Evolutionary conservation across 148 eudicot species (phyloP).

Genomic region (Polygonum aviculare): DNA sequence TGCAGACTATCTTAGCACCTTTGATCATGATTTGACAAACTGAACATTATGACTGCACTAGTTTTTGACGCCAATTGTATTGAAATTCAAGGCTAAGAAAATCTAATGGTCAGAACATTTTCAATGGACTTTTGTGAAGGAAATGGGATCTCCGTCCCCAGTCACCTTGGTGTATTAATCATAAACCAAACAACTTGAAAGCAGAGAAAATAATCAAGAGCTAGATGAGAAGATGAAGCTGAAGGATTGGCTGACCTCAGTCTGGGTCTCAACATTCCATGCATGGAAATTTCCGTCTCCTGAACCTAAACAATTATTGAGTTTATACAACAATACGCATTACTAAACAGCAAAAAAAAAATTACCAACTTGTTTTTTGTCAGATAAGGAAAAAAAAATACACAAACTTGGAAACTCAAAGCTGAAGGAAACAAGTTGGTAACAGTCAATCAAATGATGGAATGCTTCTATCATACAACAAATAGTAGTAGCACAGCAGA

Average conservation of each 20-base stretch:
- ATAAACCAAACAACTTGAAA: background rate
- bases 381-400: no score
- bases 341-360: background rate
- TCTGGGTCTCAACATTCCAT: constrained; percentile 52
- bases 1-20: background rate
- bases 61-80: background rate
- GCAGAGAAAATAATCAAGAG: background rate
- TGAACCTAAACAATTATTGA: constrained; percentile 45
- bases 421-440: no score
- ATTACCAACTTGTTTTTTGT: no score
- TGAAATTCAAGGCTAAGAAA: background rate
- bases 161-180: background rate
- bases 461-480: background rate
- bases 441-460: background rate
- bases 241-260: constrained; percentile 39
- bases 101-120: background rate
- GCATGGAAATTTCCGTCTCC: constrained; percentile 90
- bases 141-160: background rate
- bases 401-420: no score
- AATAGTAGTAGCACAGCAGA: background rate
- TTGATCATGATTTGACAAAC: background rate
- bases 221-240: background rate
- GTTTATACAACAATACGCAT: background rate
- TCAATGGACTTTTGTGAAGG: background rate
- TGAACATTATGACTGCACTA: background rate